Conservation (phyloP, 805 yeast species). For the Hanseniaspora mollemarum region DNA sequence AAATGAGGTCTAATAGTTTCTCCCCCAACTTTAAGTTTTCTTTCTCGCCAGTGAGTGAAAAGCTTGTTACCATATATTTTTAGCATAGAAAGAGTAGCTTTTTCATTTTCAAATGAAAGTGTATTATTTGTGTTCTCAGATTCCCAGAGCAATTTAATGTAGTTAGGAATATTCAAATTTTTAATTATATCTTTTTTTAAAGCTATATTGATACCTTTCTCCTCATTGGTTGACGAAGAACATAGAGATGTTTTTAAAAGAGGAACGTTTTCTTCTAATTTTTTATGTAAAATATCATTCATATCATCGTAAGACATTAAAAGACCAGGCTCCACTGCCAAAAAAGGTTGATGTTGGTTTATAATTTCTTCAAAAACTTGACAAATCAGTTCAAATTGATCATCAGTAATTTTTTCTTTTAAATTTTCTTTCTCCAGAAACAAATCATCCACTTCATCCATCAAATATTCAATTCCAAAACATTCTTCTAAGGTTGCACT, state of each 20-base stretch:
- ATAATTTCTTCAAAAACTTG: slow-evolving; percentile 64
- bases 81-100: slow-evolving; percentile 13
- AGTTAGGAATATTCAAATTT: slow-evolving; percentile 38
- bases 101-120: slow-evolving; percentile 12
- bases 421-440: slow-evolving; percentile 42
- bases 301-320: slow-evolving; percentile 56
- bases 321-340: slow-evolving; percentile 72
- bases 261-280: slow-evolving; percentile 25
- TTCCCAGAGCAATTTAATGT: slow-evolving; percentile 14
- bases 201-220: slow-evolving; percentile 32
- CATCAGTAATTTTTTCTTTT: slow-evolving; percentile 46
- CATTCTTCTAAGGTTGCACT: slow-evolving; percentile 96
- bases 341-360: slow-evolving; percentile 74
- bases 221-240: slow-evolving; percentile 7
- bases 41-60: slow-evolving; percentile 68
- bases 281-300: slow-evolving; percentile 40
- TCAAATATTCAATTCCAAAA: slow-evolving; percentile 67
- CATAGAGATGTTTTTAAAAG: slow-evolving; percentile 8
- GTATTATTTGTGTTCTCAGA: slow-evolving; percentile 11
- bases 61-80: slow-evolving; percentile 52
- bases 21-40: slow-evolving; percentile 64
- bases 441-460: slow-evolving; percentile 80
- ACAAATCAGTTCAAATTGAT: slow-evolving; percentile 73
- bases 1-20: slow-evolving; percentile 59
- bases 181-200: slow-evolving; percentile 48